Percentiles rank a stretch among this genome's conserved stretches.
Conservation (phyloP, 345 rosid species). For the Rhodamnia rubescens region DNA sequence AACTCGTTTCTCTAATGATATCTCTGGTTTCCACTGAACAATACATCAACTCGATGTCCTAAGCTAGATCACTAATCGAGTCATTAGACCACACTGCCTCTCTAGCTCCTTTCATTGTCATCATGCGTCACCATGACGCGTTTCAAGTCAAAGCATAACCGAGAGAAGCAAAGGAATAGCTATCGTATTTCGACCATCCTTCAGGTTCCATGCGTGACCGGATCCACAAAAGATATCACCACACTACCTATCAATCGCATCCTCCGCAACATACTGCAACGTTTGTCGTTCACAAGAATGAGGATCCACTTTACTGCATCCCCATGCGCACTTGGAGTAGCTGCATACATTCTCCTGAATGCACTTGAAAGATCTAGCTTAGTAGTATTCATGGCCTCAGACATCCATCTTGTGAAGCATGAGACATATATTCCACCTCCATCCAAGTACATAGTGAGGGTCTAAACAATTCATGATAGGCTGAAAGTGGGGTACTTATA, state of each 20-base stretch:
- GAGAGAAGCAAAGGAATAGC: background rate
- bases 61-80: background rate
- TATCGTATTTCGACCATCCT: background rate
- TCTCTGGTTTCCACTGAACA: background rate
- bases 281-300: background rate
- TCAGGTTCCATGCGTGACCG: background rate
- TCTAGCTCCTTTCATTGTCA: background rate
- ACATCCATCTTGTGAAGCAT: background rate
- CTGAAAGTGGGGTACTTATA: background rate
- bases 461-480: background rate
- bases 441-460: background rate
- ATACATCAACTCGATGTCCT: background rate
- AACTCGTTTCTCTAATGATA: background rate
- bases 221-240: background rate
- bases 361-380: background rate
- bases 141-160: background rate
- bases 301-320: background rate
- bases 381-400: background rate
- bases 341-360: background rate
- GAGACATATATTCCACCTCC: background rate
- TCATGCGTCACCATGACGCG: background rate
- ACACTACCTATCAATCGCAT: background rate
- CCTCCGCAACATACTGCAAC: fast-evolving
- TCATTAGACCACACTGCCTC: background rate
- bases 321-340: background rate